A percentile compares a stretch with the other conserved stretches of the same genome.
Evolutionary conservation across 495 filamentous ascomycete species (phyloP).

Genomic region (Pseudevernia furfuracea): DNA sequence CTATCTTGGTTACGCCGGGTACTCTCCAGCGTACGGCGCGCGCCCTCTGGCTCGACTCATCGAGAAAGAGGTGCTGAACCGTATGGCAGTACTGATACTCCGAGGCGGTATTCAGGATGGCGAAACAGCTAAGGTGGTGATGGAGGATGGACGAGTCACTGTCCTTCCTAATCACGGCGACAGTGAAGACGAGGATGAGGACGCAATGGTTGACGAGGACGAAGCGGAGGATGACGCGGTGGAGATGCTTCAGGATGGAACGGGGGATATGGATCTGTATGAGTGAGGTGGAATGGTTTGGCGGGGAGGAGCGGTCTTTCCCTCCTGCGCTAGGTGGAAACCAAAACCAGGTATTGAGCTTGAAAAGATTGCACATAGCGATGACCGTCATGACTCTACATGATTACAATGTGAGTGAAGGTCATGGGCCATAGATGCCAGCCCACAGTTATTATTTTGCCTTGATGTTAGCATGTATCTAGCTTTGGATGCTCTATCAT

Average conservation of each 20-base stretch:
- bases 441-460: too few species aligned
- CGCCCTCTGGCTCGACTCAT: slow-evolving; percentile 81
- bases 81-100: slow-evolving; percentile 80
- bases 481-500: not conserved
- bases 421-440: not conserved
- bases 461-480: not conserved
- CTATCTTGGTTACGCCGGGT: slow-evolving; percentile 79
- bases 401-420: not conserved
- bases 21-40: slow-evolving; percentile 90
- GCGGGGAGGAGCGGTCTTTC: not conserved
- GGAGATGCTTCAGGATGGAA: slow-evolving; percentile 54
- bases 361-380: slow-evolving; percentile 2
- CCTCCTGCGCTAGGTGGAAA: not conserved
- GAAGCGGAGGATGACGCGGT: slow-evolving; percentile 62
- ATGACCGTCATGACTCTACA: not conserved
- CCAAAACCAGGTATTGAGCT: not conserved
- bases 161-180: slow-evolving; percentile 78
- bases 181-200: slow-evolving; percentile 57
- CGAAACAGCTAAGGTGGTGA: slow-evolving; percentile 68
- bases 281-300: slow-evolving; percentile 28
- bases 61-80: slow-evolving; percentile 93
- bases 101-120: slow-evolving; percentile 77
- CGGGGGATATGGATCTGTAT: slow-evolving; percentile 69
- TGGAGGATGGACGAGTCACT: slow-evolving; percentile 66
- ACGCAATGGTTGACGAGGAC: slow-evolving; percentile 61